Percentiles rank a stretch among this genome's conserved stretches.
Conservation (phyloP, 805 yeast genomes). For the Candida maris region DNA sequence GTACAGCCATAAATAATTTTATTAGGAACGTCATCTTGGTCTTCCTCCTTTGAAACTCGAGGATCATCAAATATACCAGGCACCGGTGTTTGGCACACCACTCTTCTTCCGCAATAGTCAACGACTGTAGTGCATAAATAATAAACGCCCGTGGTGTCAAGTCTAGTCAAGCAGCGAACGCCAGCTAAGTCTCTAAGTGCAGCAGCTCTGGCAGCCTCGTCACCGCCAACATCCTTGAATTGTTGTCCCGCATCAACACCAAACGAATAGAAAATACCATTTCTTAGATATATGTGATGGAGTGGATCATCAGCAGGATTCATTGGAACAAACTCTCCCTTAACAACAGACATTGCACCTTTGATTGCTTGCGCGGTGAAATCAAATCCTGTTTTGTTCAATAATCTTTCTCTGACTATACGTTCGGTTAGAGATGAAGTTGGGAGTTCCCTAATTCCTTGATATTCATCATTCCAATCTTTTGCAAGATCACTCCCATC, state of each 20-base stretch:
- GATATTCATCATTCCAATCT: slow-evolving; percentile 92
- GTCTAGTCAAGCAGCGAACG: slow-evolving; percentile 61
- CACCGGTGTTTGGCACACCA: slow-evolving; percentile 91
- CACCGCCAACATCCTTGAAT: slow-evolving; percentile 68
- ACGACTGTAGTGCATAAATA: slow-evolving; percentile 80
- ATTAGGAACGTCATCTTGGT: slow-evolving; percentile 30
- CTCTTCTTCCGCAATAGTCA: slow-evolving; percentile 85
- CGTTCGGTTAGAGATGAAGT: slow-evolving; percentile 53
- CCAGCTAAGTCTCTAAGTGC: slow-evolving; percentile 75
- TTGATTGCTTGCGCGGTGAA: slow-evolving; percentile 72
- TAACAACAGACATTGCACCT: slow-evolving; percentile 74
- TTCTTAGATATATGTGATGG: slow-evolving; percentile 66
- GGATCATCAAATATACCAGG: slow-evolving; percentile 76
- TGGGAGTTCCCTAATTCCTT: slow-evolving; percentile 73
- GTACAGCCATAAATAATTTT: slow-evolving; percentile 74
- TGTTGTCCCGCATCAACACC: slow-evolving; percentile 68
- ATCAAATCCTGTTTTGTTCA: slow-evolving; percentile 68
- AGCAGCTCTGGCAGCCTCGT: slow-evolving; percentile 80
- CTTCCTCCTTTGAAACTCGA: slow-evolving; percentile 34
- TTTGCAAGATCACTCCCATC: slow-evolving; percentile 56
- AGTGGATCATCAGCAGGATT: slow-evolving; percentile 69
- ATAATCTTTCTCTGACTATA: slow-evolving; percentile 68
- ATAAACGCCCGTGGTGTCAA: slow-evolving; percentile 60
- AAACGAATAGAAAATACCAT: slow-evolving; percentile 82
- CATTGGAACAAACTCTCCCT: slow-evolving; percentile 72